phyloP scores from a whole-genome alignment of 164 flowering plant genomes.

The Tetrastigma voinierianum region DNA sequence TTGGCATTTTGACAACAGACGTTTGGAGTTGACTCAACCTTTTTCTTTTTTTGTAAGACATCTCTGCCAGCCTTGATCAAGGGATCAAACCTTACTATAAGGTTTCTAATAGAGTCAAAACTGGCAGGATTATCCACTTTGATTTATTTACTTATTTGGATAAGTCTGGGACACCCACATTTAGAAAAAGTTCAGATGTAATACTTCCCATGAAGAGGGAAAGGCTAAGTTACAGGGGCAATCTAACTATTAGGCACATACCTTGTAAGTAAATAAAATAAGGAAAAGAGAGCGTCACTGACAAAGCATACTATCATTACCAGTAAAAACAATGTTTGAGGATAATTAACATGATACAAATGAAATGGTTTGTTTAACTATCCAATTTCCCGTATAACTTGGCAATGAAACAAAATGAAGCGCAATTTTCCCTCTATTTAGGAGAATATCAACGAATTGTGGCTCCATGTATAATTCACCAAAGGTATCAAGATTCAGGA shows the following conservation, averaged over 20 bases:
- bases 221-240: background rate
- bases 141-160: too few species aligned
- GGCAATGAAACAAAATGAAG: background rate
- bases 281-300: background rate
- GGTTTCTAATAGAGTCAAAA: background rate
- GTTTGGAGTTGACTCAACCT: background rate
- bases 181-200: too few species aligned
- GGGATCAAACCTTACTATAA: background rate
- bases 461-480: background rate
- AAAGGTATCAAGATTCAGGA: background rate
- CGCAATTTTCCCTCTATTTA: background rate
- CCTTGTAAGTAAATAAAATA: background rate
- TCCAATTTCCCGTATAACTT: background rate
- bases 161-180: too few species aligned
- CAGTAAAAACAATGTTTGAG: background rate
- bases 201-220: background rate
- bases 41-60: background rate
- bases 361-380: constrained; percentile 1
- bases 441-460: background rate
- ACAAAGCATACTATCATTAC: background rate
- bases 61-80: background rate
- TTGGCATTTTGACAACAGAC: background rate
- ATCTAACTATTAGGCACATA: background rate
- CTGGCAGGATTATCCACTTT: background rate
- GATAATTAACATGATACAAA: constrained; percentile 1